Evolutionary conservation across 345 rosid species (phyloP), one percentile per base, ranked within the genome.

Genomic region (Eucalyptus cloeziana): DNA sequence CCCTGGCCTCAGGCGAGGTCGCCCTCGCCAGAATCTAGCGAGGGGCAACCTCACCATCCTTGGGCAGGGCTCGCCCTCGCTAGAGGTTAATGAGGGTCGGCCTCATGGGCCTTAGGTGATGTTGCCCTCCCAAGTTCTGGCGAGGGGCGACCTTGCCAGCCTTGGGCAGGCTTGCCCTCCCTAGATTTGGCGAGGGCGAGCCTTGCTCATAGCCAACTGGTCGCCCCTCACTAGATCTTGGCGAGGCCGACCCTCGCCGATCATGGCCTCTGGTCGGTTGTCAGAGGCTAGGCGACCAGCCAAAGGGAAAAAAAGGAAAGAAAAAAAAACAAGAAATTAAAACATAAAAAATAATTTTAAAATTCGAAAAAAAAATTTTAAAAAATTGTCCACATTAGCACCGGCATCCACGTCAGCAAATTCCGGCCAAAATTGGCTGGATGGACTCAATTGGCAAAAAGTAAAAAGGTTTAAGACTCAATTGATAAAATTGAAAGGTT

Each of bases 211-310:
- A 49, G 6, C 51, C 7, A 49, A 7, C 7, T 14, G 2, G 51
- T 50, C 3, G 0, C 52, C 52, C 51, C 52, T 50, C 3, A 1
- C 52, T 0, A 14, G 1, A 50, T 50, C 17, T 0, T 0, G 7
- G 1, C 1, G 2, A 50, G 17, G 17, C 6, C 0, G 0, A 50
- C 52, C 52, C 17, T 50, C 3, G 17, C 7, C 0, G 0, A 3
- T 14, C 3, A 1, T 50, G 52, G 17, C 52, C 52, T 13, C 1
- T 49, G 17, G 51, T 1, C 17, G 3, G 3, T 49, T 0, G 17
- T 0, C 3, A 0, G 2, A 49, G 17, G 51, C 1, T 49, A 0
- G 52, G 17, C 1, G 17, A 50, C 1, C 17, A 0, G 2, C 52
- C 3, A 5, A 0, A 50, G 52, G 7, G 16, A 5, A 49, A 49